Evolutionary conservation across 805 yeast species (phyloP).

Genomic region (Saccharomycopsis selenospora): DNA sequence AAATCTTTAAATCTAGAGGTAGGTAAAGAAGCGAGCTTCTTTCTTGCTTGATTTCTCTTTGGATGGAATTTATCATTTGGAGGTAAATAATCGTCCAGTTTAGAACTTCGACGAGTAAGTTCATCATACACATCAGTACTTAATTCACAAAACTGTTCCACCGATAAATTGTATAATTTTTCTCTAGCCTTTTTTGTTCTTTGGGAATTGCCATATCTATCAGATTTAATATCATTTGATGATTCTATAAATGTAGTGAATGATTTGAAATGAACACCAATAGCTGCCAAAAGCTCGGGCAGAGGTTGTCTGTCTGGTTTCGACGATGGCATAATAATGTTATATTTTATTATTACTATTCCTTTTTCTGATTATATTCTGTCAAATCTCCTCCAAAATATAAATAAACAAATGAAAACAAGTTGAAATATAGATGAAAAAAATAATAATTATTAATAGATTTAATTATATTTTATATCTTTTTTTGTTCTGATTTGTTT

Average conservation of each 20-base stretch:
- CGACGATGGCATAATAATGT: too few relatives aligned
- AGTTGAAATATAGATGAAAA: too few relatives aligned
- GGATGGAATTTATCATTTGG: slow-evolving; percentile 78
- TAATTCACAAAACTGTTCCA: slow-evolving; percentile 79
- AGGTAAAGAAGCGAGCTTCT: slow-evolving; percentile 80
- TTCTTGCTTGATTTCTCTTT: slow-evolving; percentile 91
- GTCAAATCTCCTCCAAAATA: too few relatives aligned
- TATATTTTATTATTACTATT: too few relatives aligned
- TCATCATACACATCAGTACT: slow-evolving; percentile 95
- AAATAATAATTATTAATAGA: too few relatives aligned
- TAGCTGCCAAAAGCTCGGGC: slow-evolving; percentile 11
- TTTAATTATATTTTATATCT: too few relatives aligned
- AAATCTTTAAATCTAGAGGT: slow-evolving; percentile 78
- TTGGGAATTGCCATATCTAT: slow-evolving; percentile 25
- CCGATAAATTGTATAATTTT: slow-evolving; percentile 71
- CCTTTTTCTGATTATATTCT: too few relatives aligned
- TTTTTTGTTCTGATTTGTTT: too few relatives aligned
- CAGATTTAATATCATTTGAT: slow-evolving; percentile 17
- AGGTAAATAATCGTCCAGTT: slow-evolving; percentile 55
- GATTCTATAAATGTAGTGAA: slow-evolving; percentile 13
- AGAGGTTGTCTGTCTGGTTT: background rate
- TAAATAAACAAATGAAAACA: too few relatives aligned
- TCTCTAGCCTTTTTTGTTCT: slow-evolving; percentile 79
- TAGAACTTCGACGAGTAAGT: slow-evolving; percentile 57
- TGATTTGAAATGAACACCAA: slow-evolving; percentile 8